Evolutionary conservation across 1,139 yeast genomes (phyloP).

Genomic region (Sugiyamaella novakii): DNA sequence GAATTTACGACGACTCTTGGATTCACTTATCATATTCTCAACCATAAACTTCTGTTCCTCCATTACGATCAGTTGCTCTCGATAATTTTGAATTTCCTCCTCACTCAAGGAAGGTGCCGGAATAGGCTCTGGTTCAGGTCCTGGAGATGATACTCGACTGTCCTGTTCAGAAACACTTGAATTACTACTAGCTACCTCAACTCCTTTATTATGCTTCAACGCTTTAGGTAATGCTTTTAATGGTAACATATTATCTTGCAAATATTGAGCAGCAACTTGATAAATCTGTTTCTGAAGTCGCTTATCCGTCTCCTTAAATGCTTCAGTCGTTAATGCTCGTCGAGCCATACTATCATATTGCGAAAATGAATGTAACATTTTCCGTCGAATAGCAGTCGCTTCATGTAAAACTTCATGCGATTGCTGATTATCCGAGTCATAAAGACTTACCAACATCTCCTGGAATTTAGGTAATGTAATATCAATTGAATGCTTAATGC

Average conservation of each 20-base stretch:
- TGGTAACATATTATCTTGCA: conserved; percentile 59
- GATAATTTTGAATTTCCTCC: conserved; percentile 18
- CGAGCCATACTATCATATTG: conserved; percentile 50
- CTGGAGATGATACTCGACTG: conserved; percentile 10
- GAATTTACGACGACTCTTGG: conserved; percentile 68
- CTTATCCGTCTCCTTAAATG: conserved; percentile 44
- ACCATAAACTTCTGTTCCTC: conserved; percentile 81
- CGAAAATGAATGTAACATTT: conserved; percentile 49
- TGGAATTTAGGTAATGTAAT: conserved; percentile 49
- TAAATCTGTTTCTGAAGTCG: conserved; percentile 52
- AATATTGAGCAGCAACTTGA: conserved; percentile 50
- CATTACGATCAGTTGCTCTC: conserved; percentile 78
- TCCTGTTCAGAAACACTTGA: conserved; percentile 14
- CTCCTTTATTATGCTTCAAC: conserved; percentile 37
- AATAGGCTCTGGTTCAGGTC: conserved; percentile 16
- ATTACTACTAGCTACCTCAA: conserved; percentile 11
- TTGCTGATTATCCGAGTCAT: conserved; percentile 40
- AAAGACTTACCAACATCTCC: conserved; percentile 40
- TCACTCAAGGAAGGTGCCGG: conserved; percentile 23
- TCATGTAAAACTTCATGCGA: conserved; percentile 40
- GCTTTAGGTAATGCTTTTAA: conserved; percentile 52
- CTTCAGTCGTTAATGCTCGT: conserved; percentile 42
- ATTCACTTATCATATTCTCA: conserved; percentile 59
- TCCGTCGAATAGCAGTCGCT: conserved; percentile 46
- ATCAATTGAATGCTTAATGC: conserved; percentile 44